Evolutionary conservation across 2,329 filamentous ascomycete species (phyloP), one percentile per base, ranked within the genome.

Genomic region (Nemania diffusa): DNA sequence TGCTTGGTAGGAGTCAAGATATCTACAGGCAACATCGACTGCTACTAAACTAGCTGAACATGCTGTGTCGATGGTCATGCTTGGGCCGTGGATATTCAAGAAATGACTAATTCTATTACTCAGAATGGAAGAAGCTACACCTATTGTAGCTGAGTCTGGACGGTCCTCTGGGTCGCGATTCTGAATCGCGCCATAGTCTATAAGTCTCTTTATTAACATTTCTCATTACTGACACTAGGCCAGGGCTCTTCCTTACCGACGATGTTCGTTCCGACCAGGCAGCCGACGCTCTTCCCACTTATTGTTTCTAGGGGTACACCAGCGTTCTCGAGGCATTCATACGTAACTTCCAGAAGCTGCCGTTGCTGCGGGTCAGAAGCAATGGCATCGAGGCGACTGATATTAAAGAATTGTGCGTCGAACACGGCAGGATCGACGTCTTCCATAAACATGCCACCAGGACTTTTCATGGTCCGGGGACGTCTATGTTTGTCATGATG

Each of bases 401-500:
- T 46, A 4, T 69, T 66, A 48, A 76, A 75, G 58, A 80, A 81
- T 0, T 42, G 26, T 26, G 78, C 76, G 57, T 83, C 79, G 51
- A 83, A 80, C 1, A 74, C 71, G 2, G 62, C 51, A 0, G 73
- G 74, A 46, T 83, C 78, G 9, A 79, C 70, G 5, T 80, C 73
- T 2, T 79, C 72, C 8, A 84, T 69, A 67, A 83, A 83, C 78
- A 59, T 64, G 26, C 61, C 60, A 3, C 67, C 67, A 3, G 67
- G 63, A 5, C 42, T 56, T 3, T 57, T 57, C 67, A 69, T 69
- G 1, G 67, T 69, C 4, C 53, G 34, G 3, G 51, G 64, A 2
- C 50, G 53, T 15, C 52, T 53, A 5, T 48, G 27, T 17, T 42
- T 40, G 34, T 69, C 67, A 37, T 69, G 51, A 22, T 69, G 67